These are phyloP conservation scores for Adansonia grandidieri DNA, from an alignment of 441 rosid genomes.

Conservation along the genomic window DNA sequence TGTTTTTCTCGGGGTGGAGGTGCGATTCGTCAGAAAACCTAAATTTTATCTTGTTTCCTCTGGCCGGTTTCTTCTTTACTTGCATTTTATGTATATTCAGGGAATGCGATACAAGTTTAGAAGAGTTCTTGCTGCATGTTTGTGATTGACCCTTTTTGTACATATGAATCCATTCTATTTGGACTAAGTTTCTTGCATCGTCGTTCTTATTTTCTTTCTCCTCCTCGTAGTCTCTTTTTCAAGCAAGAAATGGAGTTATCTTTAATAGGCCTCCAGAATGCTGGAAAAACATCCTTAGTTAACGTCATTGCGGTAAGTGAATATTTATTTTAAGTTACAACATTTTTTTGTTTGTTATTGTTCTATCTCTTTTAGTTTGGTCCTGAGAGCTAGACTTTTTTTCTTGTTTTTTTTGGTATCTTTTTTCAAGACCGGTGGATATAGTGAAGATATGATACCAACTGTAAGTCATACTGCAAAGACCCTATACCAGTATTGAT, in stretches of 20 bases:
- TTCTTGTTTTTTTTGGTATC: neutral
- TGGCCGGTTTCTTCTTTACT: neutral
- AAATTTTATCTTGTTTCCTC: conserved; percentile 1
- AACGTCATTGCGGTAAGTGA: conserved; percentile 41
- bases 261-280: conserved; percentile 44
- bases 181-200: neutral
- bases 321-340: neutral
- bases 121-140: neutral
- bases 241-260: conserved; percentile 42
- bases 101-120: conserved; percentile 1
- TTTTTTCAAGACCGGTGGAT: conserved; percentile 34
- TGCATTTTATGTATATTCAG: neutral
- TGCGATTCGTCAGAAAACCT: neutral
- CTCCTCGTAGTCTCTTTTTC: conserved; percentile 34
- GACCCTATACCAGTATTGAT: neutral
- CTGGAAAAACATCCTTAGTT: conserved; percentile 40
- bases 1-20: neutral
- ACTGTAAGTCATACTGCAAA: conserved; percentile 29
- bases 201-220: neutral
- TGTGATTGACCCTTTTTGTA: neutral
- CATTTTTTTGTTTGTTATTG: neutral
- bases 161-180: neutral
- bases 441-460: conserved; percentile 45
- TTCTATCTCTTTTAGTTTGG: neutral
- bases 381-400: conserved; percentile 25